phyloP scores from a whole-genome alignment of 2,329 filamentous ascomycete genomes.

The Sporothrix protearum region DNA sequence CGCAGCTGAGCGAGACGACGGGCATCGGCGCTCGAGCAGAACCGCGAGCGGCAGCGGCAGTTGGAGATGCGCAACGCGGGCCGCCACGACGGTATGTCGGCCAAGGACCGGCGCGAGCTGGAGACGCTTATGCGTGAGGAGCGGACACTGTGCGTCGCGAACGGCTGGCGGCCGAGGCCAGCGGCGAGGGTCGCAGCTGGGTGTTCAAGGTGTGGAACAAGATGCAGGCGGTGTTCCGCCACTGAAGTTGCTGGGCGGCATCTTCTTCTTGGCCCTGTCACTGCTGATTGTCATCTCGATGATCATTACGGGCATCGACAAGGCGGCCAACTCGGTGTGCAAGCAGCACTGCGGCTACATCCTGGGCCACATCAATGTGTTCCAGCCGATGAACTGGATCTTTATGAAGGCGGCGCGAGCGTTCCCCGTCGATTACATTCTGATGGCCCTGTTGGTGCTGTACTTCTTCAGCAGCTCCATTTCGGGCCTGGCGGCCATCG shows the following conservation, averaged over 20 bases:
- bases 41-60: constrained; percentile 87
- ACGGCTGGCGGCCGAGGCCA: constrained; percentile 77
- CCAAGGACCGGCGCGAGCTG: constrained; percentile 84
- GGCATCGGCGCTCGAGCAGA: constrained; percentile 75
- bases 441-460: constrained; percentile 80
- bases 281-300: constrained; percentile 83
- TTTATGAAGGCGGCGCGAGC: constrained; percentile 75
- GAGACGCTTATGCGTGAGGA: constrained; percentile 86
- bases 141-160: constrained; percentile 87
- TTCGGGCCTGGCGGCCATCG: constrained; percentile 77
- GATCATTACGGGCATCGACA: constrained; percentile 93
- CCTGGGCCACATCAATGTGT: constrained; percentile 79
- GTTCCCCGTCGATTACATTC: constrained; percentile 88
- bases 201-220: constrained; percentile 76
- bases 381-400: constrained; percentile 92
- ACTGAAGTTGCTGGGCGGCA: constrained; percentile 79
- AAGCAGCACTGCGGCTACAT: constrained; percentile 89
- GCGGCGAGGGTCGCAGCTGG: constrained; percentile 70
- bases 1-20: constrained; percentile 71
- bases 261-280: constrained; percentile 70
- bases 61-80: constrained; percentile 81
- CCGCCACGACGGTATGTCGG: constrained; percentile 67
- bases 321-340: constrained; percentile 92
- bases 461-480: constrained; percentile 88
- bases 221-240: constrained; percentile 75